Conservation (phyloP, 1,284 basidiomycete species). For the Leccinum angustisporum region DNA sequence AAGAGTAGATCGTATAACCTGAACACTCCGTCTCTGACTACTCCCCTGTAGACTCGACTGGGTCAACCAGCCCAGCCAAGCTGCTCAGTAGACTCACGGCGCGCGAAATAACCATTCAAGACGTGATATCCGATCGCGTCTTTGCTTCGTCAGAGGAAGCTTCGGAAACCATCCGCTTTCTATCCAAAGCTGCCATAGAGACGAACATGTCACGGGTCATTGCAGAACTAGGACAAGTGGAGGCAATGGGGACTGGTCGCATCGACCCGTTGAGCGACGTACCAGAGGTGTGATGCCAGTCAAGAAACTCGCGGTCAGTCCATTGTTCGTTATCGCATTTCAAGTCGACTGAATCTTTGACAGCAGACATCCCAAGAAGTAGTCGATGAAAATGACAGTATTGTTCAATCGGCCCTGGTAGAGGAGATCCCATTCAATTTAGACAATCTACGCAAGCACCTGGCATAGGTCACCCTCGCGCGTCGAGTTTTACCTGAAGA, state of each 20-base stretch:
- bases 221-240: slow-evolving; percentile 54
- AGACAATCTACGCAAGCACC: slow-evolving; percentile 63
- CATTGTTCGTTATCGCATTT: background rate
- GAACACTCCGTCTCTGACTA: slow-evolving; percentile 11
- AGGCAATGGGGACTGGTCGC: slow-evolving; percentile 43
- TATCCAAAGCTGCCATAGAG: slow-evolving; percentile 62
- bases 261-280: slow-evolving; percentile 50
- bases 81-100: slow-evolving; percentile 51
- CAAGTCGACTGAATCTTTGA: background rate
- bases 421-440: slow-evolving; percentile 71
- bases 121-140: slow-evolving; percentile 58
- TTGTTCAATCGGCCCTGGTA: slow-evolving; percentile 18
- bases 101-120: slow-evolving; percentile 50
- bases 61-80: slow-evolving; percentile 19
- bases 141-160: slow-evolving; percentile 56
- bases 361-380: slow-evolving; percentile 21
- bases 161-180: slow-evolving; percentile 49
- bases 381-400: slow-evolving; percentile 22
- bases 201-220: slow-evolving; percentile 52
- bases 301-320: slow-evolving; percentile 28
- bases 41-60: slow-evolving; percentile 36
- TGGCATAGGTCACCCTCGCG: slow-evolving; percentile 61
- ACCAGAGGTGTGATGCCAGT: slow-evolving; percentile 64
- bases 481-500: slow-evolving; percentile 66
- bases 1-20: slow-evolving; percentile 14